Conservation (phyloP, 2,329 filamentous ascomycete species). For the Ophiostoma perfectum region DNA sequence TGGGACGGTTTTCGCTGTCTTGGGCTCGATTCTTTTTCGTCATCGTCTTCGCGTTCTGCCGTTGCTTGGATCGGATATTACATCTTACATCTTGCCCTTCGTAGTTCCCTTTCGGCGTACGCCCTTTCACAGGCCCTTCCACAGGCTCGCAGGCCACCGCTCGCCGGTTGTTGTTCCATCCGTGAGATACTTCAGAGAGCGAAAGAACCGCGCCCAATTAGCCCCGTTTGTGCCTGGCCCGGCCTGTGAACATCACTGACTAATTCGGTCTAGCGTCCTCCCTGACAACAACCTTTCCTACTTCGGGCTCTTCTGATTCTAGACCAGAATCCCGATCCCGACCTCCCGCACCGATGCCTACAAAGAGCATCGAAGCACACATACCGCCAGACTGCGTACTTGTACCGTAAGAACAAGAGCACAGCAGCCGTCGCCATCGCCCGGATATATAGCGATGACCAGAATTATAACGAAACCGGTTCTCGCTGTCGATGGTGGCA, state of each 20-base stretch:
- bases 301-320: conserved; percentile 3
- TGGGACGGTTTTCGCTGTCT: neutral
- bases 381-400: too few relatives aligned
- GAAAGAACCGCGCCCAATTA: neutral
- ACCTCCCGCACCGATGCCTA: neutral
- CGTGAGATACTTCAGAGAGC: neutral
- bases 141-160: too few relatives aligned
- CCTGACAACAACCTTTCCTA: neutral
- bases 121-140: too few relatives aligned
- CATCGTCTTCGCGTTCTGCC: neutral
- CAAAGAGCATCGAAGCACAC: too few relatives aligned
- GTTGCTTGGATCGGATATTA: neutral
- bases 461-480: neutral
- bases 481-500: neutral
- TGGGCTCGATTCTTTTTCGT: neutral
- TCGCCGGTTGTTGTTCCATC: too few relatives aligned
- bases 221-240: neutral
- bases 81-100: neutral
- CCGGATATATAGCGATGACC: neutral
- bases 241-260: neutral
- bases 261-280: neutral
- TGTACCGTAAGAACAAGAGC: too few relatives aligned
- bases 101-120: too few relatives aligned
- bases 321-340: conserved; percentile 3
- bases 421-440: neutral